phyloP scores from a whole-genome alignment of 192 early-diverging fungal genomes.

The Backusella tuberculispora region DNA sequence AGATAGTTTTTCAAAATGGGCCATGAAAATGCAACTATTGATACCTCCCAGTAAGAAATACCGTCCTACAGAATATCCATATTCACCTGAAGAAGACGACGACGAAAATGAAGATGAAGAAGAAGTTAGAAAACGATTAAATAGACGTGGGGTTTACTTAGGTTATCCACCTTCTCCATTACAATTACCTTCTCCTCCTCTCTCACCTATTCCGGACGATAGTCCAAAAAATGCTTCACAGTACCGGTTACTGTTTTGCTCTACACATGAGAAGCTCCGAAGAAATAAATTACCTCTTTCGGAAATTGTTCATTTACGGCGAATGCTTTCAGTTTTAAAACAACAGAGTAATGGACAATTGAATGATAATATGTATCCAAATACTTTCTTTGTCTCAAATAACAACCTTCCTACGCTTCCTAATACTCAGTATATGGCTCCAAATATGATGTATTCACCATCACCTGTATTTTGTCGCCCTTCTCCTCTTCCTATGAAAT shows the following conservation, averaged over 20 bases:
- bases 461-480: neutral
- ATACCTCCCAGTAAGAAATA: neutral
- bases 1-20: slow-evolving; percentile 1
- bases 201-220: neutral
- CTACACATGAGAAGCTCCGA: slow-evolving; percentile 8
- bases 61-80: neutral
- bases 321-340: slow-evolving; percentile 2
- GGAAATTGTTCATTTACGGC: slow-evolving; percentile 6
- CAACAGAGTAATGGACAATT: neutral
- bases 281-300: slow-evolving; percentile 10
- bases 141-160: neutral
- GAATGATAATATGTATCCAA: neutral
- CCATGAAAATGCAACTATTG: neutral
- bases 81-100: too few species aligned
- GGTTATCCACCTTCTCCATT: slow-evolving; percentile 1
- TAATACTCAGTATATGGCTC: too few species aligned
- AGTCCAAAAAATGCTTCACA: neutral
- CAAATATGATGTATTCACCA: neutral
- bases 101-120: neutral
- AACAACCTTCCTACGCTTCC: neutral
- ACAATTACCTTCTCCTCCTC: slow-evolving; percentile 6
- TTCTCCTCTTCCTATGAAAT: neutral
- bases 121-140: neutral
- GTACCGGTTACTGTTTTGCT: neutral
- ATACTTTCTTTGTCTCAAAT: neutral